Conservation (phyloP, 768 basidiomycete species). For the Psilocybe azurescens region DNA sequence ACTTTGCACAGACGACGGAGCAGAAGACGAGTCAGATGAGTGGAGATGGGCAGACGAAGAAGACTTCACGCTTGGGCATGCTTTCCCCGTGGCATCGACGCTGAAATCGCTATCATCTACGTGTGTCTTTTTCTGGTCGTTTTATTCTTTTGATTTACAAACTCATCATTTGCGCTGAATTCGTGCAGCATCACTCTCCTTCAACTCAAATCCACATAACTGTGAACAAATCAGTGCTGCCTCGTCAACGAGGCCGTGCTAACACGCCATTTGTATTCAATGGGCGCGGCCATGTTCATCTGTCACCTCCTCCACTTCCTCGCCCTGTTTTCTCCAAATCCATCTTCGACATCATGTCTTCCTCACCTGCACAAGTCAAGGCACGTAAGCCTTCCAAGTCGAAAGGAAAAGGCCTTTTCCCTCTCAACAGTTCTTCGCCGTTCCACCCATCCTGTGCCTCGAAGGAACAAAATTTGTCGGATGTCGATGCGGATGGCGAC, state of each 20-base stretch:
- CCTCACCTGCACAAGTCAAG: constrained; percentile 6
- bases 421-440: not conserved
- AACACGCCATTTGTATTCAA: constrained; percentile 68
- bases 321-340: not conserved
- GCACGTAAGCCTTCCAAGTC: not conserved
- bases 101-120: constrained; percentile 60
- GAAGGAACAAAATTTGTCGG: constrained; percentile 9
- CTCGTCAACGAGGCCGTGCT: constrained; percentile 58
- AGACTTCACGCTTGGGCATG: constrained; percentile 61
- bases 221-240: constrained; percentile 54
- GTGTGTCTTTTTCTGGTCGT: constrained; percentile 43
- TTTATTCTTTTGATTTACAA: not conserved
- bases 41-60: constrained; percentile 79
- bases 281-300: constrained; percentile 50
- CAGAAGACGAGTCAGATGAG: constrained; percentile 39
- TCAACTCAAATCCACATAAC: constrained; percentile 67
- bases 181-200: constrained; percentile 55
- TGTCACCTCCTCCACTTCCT: constrained; percentile 29
- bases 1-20: constrained; percentile 30
- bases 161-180: not conserved
- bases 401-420: too few species aligned
- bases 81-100: constrained; percentile 57
- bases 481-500: constrained; percentile 26
- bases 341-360: not conserved
- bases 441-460: not conserved